Conservation (phyloP, 495 filamentous ascomycete genomes). For the Antarctomyces pellizariae region DNA sequence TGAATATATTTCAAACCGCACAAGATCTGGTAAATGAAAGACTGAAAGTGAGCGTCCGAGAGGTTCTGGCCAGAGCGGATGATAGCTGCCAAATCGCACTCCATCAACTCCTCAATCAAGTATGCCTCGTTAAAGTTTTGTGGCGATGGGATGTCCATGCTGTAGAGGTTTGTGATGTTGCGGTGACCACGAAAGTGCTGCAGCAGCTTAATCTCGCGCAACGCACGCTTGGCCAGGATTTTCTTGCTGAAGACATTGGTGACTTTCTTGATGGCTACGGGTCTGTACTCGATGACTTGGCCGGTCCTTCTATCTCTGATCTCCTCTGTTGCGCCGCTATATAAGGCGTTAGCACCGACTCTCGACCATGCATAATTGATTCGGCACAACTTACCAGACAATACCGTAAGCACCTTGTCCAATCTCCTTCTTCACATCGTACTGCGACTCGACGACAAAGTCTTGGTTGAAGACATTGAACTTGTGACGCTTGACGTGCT, state of each 20-base stretch:
- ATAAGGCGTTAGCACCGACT: too few species aligned
- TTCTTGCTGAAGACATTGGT: constrained; percentile 99
- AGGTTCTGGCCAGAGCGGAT: constrained; percentile 89
- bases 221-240: constrained; percentile 89
- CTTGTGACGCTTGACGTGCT: too few species aligned
- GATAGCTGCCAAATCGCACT: constrained; percentile 95
- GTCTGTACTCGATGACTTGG: too few species aligned
- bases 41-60: constrained; percentile 91
- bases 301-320: too few species aligned
- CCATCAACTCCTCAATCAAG: constrained; percentile 98
- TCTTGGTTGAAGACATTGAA: constrained; percentile 99
- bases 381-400: constrained; percentile 50
- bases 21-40: constrained; percentile 85
- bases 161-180: constrained; percentile 89
- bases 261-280: constrained; percentile 98
- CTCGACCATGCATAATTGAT: too few species aligned
- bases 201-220: constrained; percentile 94
- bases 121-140: constrained; percentile 99
- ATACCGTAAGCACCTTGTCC: constrained; percentile 97
- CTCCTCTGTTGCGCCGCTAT: too few species aligned
- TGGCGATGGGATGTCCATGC: constrained; percentile 96
- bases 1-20: constrained; percentile 97
- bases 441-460: constrained; percentile 93
- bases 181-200: constrained; percentile 82
- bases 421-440: constrained; percentile 95